Evolutionary conservation across 2,329 filamentous ascomycete genomes (phyloP), one percentile per base, ranked within the genome.

Genomic region (Madurella fahalii): DNA sequence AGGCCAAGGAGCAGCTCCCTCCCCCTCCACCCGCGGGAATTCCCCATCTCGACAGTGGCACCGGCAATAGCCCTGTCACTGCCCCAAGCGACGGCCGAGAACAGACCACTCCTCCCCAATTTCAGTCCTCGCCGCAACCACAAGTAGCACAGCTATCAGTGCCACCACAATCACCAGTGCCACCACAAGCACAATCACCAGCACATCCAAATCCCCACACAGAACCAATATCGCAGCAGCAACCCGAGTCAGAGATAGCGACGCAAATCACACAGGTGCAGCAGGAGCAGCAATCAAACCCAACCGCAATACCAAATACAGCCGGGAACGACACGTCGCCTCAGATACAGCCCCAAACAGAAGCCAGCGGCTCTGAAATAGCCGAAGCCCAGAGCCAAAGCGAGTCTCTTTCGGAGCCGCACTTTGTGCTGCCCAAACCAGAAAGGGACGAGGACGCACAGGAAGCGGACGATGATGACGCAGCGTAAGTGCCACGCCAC

Each of bases 1-100:
- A 65, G 56, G 56, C 61, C 15, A 66, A 64, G 56, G 59, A 59
- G 20, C 50, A 54, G 37, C 46, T 52, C 17, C 50, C 48, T 42
- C 25, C 43, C 9, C 42, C 47, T 2, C 44, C 47, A 16, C 18
- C 42, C 25, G 4, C 13, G 5, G 20, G 11, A 11, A n/a, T 15
- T 40, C 9, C 34, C 4, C n/a, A 17, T 12, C 12, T 9, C 2
- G 41, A 43, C 4, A 15, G 5, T 7, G 2, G 9, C 11, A 31
- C 30, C 32, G 47, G 40, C 15, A 17, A n/a, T 7, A 7, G n/a
- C 2, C 4, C 25, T 2, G 18, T 30, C 16, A 12, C 25, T 12
- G 3, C 40, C 4, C 16, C 31, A 9, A 16, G 3, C 2, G n/a
- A 13, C 2, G 37, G 12, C 25, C 18, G 20, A 2, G 40, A 32